Conservation (phyloP, 495 filamentous ascomycete species). For the Pseudomonodictys pantanalensis region DNA sequence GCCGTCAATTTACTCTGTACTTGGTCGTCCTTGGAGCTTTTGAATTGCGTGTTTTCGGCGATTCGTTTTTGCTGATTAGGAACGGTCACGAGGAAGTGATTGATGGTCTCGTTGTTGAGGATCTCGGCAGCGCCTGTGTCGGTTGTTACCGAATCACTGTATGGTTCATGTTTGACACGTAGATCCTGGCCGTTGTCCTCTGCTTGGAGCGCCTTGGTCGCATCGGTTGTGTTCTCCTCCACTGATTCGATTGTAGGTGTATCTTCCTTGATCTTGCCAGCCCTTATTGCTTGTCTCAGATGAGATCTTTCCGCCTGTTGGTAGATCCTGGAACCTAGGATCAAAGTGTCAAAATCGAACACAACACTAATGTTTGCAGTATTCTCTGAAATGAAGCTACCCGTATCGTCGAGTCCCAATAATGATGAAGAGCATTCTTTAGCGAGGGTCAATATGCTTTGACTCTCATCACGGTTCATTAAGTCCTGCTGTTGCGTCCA, state of each 20-base stretch:
- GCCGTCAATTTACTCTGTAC: not conserved
- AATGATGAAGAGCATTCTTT: not conserved
- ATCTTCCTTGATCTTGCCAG: not conserved
- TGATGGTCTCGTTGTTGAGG: too few species aligned
- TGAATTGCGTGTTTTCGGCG: too few species aligned
- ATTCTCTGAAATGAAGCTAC: not conserved
- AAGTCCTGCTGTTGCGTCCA: not conserved
- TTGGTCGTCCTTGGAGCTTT: too few species aligned
- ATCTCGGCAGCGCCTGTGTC: too few species aligned
- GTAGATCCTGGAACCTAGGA: not conserved
- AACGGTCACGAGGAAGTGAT: too few species aligned
- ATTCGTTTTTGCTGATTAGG: too few species aligned
- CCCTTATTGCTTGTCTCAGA: not conserved
- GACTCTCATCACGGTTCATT: not conserved
- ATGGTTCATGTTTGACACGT: too few species aligned
- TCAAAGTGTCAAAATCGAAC: not conserved
- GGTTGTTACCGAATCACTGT: too few species aligned
- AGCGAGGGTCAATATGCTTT: not conserved
- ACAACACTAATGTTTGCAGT: not conserved
- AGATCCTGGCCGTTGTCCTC: too few species aligned
- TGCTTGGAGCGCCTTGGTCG: too few species aligned
- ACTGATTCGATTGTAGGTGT: not conserved
- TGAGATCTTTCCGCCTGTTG: not conserved
- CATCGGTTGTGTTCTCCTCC: too few species aligned
- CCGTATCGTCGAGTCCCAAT: not conserved